Base-by-base conservation (phyloP, 2,329 filamentous ascomycete genomes). In the Fusarium sublunatum region DNA sequence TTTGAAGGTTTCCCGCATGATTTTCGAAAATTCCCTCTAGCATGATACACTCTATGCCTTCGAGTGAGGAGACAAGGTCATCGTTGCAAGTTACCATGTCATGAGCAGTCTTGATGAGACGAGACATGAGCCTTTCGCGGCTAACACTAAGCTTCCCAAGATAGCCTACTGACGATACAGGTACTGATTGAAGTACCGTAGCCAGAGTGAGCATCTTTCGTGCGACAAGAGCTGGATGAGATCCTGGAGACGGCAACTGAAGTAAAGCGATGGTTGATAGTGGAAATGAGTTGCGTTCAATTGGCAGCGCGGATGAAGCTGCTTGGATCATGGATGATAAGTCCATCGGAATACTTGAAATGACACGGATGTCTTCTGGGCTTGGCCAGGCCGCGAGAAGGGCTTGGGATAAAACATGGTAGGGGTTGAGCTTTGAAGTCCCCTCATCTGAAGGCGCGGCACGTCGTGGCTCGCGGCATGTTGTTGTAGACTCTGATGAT, bases 21-120 rank as follows among this genome's bases (percentile, higher is more conserved):
- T 78, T 78, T 7, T 80, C 73, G 61, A 79, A 82, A 22, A 82
- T 72, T 11, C 74, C 75, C 58, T 84, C 78, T 0, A 85, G 72
- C 61, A 84, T 74, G n/a, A 86, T 61, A 47, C 80, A 83, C 55
- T 84, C 80, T 6, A 85, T 67, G 0, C 81, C 81, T 48, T 84
- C 81, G 2, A 83, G 35, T 0, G 77, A 79, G 24, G 70, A 73
- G 0, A 81, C 65, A 1, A 86, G 67, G 3, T 79, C 77, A 46
- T 84, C 79, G 25, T 84, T 78, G 12, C 74, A 75, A 0, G 79
- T 81, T 1, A 86, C 77, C 7, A 76, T 61, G 6, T 66, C 70
- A 11, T 67, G 72, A 2, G 72, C 73, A 0, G 69, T 68, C 12
- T 75, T 70, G 3, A 76, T 68, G 0, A 72, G 39, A 0, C 67